These are phyloP conservation scores for Colletotrichum falcatum DNA, from an alignment of 2,329 filamentous ascomycete species.

Conservation along the genomic window DNA sequence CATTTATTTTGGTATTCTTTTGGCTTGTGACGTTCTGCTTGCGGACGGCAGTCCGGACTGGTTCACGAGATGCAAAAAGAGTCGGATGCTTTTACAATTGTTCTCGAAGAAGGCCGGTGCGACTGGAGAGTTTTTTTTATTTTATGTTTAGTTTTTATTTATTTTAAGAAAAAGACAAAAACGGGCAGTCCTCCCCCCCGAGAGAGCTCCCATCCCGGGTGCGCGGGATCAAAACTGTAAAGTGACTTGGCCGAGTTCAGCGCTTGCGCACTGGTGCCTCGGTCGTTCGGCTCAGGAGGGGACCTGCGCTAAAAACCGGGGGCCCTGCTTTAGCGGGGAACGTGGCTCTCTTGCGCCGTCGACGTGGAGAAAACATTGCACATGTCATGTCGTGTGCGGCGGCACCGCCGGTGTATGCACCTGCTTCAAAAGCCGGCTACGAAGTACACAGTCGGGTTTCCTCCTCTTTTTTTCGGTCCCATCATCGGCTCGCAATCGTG, in stretches of 20 bases:
- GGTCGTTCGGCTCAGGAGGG: conserved; percentile 40
- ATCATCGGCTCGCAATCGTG: background rate
- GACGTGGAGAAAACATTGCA: conserved; percentile 9
- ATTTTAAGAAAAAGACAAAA: conserved; percentile 12
- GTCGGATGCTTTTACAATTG: background rate
- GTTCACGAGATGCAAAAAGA: background rate
- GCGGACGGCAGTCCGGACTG: background rate
- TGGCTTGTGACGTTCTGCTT: conserved; percentile 8
- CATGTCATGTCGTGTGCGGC: background rate
- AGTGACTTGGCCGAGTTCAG: background rate
- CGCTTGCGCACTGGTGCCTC: conserved; percentile 29
- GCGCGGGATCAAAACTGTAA: conserved; percentile 19
- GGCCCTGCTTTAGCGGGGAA: conserved; percentile 4
- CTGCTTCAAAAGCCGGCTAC: too few relatives aligned
- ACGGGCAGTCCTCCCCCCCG: background rate
- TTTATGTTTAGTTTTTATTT: background rate
- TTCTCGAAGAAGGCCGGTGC: background rate
- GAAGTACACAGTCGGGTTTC: background rate
- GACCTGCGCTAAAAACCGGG: conserved; percentile 1
- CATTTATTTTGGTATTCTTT: background rate
- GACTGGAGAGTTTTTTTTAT: background rate
- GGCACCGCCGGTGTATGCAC: background rate
- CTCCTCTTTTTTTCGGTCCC: background rate
- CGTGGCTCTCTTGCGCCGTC: background rate
- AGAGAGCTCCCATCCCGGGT: conserved; percentile 29